Percentiles rank a stretch among this genome's conserved stretches.
phyloP scores from a whole-genome alignment of 2,329 filamentous ascomycete species.

The Hymenoscyphus albidus region DNA sequence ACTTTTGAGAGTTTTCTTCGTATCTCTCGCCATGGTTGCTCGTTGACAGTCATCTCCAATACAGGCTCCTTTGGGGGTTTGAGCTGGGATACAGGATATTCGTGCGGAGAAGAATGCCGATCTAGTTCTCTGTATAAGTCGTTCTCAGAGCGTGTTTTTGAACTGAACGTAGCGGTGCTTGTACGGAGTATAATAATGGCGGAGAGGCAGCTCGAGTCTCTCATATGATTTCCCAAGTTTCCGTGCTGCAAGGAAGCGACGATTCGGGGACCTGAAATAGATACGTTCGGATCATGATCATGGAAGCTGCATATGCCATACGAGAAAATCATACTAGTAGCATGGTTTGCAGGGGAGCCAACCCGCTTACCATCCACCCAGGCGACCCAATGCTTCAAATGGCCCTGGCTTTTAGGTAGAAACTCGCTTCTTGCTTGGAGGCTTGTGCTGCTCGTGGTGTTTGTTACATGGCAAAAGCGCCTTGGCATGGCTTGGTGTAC shows the following conservation, averaged over 20 bases:
- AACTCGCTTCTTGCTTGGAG: background rate
- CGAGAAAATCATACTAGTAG: background rate
- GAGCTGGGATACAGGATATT: background rate
- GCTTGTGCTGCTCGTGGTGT: background rate
- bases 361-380: background rate
- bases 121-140: background rate
- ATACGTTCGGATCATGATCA: background rate
- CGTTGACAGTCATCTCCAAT: conserved; percentile 1
- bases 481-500: background rate
- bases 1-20: background rate
- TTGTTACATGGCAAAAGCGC: background rate
- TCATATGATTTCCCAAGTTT: background rate
- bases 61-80: background rate
- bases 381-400: background rate
- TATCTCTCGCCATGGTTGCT: background rate
- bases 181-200: too few species aligned
- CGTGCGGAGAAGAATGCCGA: background rate
- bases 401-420: background rate
- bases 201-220: background rate
- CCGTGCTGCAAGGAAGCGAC: background rate
- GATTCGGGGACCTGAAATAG: background rate
- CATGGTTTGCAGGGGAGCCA: background rate
- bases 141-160: background rate
- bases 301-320: background rate
- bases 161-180: too few species aligned